These are phyloP conservation scores for Hemileccinum hortonii DNA, from an alignment of 1,284 basidiomycete species.

Conservation along the genomic window DNA sequence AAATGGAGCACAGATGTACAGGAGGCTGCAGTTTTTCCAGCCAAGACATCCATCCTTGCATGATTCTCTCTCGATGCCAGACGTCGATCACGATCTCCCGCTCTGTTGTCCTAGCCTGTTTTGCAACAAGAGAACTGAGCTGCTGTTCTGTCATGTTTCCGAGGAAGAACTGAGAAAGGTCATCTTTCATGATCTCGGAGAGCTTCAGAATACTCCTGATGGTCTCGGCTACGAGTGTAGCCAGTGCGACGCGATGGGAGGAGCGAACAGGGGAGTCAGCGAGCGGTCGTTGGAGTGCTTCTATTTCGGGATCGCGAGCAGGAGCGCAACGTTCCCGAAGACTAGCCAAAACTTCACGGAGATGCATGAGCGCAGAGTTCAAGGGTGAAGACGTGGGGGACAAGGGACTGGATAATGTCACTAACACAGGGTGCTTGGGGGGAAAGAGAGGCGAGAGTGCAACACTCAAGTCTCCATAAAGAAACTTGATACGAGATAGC, in stretches of 20 bases:
- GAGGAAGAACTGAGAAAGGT: conserved; percentile 58
- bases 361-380: conserved; percentile 49
- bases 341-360: conserved; percentile 49
- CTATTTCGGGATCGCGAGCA: conserved; percentile 54
- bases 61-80: conserved; percentile 44
- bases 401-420: conserved; percentile 52
- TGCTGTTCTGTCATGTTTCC: conserved; percentile 64
- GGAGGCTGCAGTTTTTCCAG: conserved; percentile 23
- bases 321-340: conserved; percentile 66
- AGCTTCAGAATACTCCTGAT: conserved; percentile 49
- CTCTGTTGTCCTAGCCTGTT: conserved; percentile 55
- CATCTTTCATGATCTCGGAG: conserved; percentile 59
- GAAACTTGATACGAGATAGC: conserved; percentile 48
- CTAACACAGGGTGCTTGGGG: conserved; percentile 45
- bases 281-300: conserved; percentile 43
- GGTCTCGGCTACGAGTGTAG: conserved; percentile 44
- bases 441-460: conserved; percentile 56
- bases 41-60: conserved; percentile 45
- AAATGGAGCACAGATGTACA: conserved; percentile 14
- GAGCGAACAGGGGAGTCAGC: conserved; percentile 32
- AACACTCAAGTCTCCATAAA: conserved; percentile 54
- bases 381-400: conserved; percentile 66
- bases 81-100: conserved; percentile 49
- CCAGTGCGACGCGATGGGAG: conserved; percentile 28
- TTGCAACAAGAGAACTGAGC: conserved; percentile 44